A percentile compares a stretch with the other conserved stretches of the same genome.
Conservation (phyloP, 805 yeast genomes). For the Clavispora santaluciae region DNA sequence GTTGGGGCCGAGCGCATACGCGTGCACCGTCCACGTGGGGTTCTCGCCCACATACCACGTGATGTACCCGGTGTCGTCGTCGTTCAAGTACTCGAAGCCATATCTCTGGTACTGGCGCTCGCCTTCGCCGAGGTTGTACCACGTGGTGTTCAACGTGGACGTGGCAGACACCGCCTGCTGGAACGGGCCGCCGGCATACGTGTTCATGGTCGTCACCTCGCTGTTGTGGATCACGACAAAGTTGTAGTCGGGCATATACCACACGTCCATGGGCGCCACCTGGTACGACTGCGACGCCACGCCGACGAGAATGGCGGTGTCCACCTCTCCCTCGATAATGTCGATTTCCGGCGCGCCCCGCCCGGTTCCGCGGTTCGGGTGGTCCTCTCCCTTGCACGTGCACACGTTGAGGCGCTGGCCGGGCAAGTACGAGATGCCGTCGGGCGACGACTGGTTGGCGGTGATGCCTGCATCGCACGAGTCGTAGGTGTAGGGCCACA, state of each 20-base stretch:
- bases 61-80: constrained; percentile 26
- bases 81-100: constrained; percentile 32
- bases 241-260: constrained; percentile 39
- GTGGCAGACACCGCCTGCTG: constrained; percentile 38
- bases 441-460: constrained; percentile 35
- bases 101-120: constrained; percentile 26
- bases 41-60: constrained; percentile 29
- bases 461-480: constrained; percentile 35
- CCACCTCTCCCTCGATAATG: constrained; percentile 20
- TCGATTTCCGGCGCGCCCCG: constrained; percentile 36
- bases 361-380: constrained; percentile 33
- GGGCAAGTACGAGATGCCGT: constrained; percentile 36
- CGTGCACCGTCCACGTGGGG: constrained; percentile 70
- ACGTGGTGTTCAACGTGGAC: constrained; percentile 30
- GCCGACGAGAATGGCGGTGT: constrained; percentile 14
- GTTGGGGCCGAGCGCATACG: constrained; percentile 78
- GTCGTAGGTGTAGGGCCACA: constrained; percentile 38
- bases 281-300: constrained; percentile 36
- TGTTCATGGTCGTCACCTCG: constrained; percentile 31
- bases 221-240: constrained; percentile 24
- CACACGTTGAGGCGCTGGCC: constrained; percentile 32
- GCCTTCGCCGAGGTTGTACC: constrained; percentile 26
- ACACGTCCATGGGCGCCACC: constrained; percentile 41
- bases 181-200: constrained; percentile 33
- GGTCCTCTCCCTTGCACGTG: constrained; percentile 33